A percentile compares a stretch with the other conserved stretches of the same genome.
phyloP scores from a whole-genome alignment of 2,329 filamentous ascomycete species.

The Fusarium tjaetaba region DNA sequence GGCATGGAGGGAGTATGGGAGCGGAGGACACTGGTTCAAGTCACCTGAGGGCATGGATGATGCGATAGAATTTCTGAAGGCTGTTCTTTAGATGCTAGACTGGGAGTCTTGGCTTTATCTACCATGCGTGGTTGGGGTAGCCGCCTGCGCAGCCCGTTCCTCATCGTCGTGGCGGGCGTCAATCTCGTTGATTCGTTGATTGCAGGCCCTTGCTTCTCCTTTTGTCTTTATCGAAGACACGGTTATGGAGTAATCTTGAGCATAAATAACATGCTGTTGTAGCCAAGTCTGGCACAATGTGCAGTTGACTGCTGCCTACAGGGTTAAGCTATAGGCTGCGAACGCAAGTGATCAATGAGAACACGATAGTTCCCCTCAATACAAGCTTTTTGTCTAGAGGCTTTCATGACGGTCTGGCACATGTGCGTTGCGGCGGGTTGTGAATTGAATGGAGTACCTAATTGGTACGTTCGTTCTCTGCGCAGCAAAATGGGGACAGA shows the following conservation, averaged over 20 bases:
- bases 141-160: background rate
- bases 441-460: too few relatives aligned
- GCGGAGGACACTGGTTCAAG: conserved; percentile 59
- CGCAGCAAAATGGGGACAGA: background rate
- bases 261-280: too few relatives aligned
- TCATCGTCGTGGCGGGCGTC: fast-evolving
- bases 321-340: too few relatives aligned
- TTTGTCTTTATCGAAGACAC: too few relatives aligned
- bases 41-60: conserved; percentile 57
- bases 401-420: too few relatives aligned
- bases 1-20: conserved; percentile 53
- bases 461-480: background rate
- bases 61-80: conserved; percentile 47
- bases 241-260: fast-evolving
- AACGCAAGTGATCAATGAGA: too few relatives aligned
- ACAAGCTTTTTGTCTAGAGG: too few relatives aligned
- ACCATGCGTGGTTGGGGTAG: background rate
- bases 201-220: too few relatives aligned
- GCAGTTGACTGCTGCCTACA: too few relatives aligned
- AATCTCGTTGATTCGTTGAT: background rate
- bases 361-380: too few relatives aligned
- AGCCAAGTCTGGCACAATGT: background rate
- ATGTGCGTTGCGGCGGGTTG: background rate
- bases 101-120: too few relatives aligned
- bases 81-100: background rate